phyloP scores from a whole-genome alignment of 176 grass and related monocot species.

The Musa schizocarpa region DNA sequence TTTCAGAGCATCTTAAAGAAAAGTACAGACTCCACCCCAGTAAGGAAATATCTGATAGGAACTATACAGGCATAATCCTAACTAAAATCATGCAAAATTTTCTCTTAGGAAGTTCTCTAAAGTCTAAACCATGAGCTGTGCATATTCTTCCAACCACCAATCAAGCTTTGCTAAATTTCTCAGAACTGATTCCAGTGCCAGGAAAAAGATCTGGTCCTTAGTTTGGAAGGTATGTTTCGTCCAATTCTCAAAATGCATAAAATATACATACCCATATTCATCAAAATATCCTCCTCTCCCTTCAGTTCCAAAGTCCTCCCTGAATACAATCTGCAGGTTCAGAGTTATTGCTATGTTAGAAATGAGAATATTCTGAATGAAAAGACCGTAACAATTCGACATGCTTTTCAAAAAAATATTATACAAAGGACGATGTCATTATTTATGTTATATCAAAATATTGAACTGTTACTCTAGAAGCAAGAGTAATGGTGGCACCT shows the following conservation, averaged over 20 bases:
- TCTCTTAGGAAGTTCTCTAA: neutral
- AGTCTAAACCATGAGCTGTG: too few relatives aligned
- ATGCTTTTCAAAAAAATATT: too few relatives aligned
- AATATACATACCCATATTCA: slow-evolving; percentile 76
- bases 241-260: neutral
- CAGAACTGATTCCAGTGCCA: neutral
- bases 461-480: too few relatives aligned
- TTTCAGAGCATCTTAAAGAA: neutral
- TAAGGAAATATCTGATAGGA: neutral
- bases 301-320: slow-evolving; percentile 31
- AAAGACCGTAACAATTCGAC: too few relatives aligned
- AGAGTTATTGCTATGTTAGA: neutral
- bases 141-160: too few relatives aligned
- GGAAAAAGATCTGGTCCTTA: neutral
- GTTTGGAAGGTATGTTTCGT: neutral
- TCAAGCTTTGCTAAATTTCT: too few relatives aligned
- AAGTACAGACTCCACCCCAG: neutral
- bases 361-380: neutral
- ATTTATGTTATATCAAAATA: too few relatives aligned
- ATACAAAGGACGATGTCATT: too few relatives aligned
- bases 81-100: neutral
- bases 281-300: slow-evolving; percentile 26
- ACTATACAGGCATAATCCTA: neutral
- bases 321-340: slow-evolving; percentile 89
- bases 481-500: too few relatives aligned